A percentile compares a stretch with the other conserved stretches of the same genome.
These are phyloP conservation scores for Dendrocalamus sinicus DNA, from an alignment of 176 grass and related monocot species.

Conservation along the genomic window DNA sequence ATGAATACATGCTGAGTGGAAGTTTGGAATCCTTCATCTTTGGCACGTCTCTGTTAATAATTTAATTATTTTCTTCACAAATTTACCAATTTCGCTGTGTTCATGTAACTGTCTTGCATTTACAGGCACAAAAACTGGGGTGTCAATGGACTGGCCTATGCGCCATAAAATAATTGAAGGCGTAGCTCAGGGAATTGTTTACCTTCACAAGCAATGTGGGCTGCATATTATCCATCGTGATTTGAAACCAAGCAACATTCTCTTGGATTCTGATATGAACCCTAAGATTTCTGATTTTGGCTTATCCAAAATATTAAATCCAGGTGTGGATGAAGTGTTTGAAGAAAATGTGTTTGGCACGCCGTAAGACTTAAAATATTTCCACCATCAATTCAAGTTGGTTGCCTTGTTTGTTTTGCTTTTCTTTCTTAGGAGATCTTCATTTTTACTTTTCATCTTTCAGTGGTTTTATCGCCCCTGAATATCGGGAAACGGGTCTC, in stretches of 20 bases:
- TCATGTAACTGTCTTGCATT: not conserved
- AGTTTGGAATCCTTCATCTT: slow-evolving; percentile 35
- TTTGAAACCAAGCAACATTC: slow-evolving; percentile 36
- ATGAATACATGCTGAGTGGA: slow-evolving; percentile 47
- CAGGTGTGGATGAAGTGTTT: not conserved
- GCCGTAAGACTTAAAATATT: not conserved
- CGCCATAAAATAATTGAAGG: slow-evolving; percentile 39
- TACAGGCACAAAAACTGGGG: not conserved
- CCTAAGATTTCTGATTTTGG: slow-evolving; percentile 42
- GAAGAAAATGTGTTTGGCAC: slow-evolving; percentile 14
- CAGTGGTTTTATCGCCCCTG: slow-evolving; percentile 41
- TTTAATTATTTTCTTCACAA: not conserved
- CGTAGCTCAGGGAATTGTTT: slow-evolving; percentile 29
- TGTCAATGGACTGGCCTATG: not conserved
- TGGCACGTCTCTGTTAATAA: not conserved
- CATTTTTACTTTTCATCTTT: not conserved
- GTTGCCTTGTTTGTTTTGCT: not conserved
- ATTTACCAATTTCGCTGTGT: not conserved
- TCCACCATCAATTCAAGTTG: not conserved
- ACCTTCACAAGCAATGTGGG: slow-evolving; percentile 30
- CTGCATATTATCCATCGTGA: slow-evolving; percentile 10
- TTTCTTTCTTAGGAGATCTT: not conserved
- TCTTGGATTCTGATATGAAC: slow-evolving; percentile 35
- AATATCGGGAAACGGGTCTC: not conserved
- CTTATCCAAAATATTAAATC: not conserved